Evolutionary conservation across 768 basidiomycete genomes (phyloP).

Genomic region (Suillus subluteus): DNA sequence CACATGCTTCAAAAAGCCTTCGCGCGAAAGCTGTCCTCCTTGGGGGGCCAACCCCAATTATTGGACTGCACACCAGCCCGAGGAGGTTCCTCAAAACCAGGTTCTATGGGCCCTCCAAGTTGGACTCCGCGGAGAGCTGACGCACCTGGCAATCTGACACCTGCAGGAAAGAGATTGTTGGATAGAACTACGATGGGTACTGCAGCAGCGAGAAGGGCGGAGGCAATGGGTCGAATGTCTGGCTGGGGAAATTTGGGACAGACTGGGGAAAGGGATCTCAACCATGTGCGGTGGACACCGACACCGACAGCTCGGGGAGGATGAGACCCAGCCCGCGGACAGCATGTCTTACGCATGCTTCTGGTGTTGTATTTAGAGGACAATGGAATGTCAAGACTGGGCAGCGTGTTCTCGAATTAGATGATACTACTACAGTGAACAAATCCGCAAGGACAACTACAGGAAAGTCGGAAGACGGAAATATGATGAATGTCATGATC

Average conservation of each 20-base stretch:
- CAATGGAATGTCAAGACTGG: not conserved
- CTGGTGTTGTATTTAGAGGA: not conserved
- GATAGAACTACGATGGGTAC: slow-evolving; percentile 72
- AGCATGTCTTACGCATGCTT: slow-evolving; percentile 1
- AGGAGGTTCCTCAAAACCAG: slow-evolving; percentile 39
- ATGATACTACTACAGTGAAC: slow-evolving; percentile 1
- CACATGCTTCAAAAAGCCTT: slow-evolving; percentile 79
- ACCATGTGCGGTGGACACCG: slow-evolving; percentile 77
- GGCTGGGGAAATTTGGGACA: slow-evolving; percentile 53
- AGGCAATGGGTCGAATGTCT: slow-evolving; percentile 62
- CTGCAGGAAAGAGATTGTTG: slow-evolving; percentile 80
- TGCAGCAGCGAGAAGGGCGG: slow-evolving; percentile 63
- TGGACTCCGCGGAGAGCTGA: slow-evolving; percentile 80
- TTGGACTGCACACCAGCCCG: slow-evolving; percentile 38
- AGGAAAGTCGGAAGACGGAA: slow-evolving; percentile 10
- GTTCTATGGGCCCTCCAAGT: slow-evolving; percentile 77
- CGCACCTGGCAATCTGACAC: slow-evolving; percentile 77
- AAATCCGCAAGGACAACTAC: slow-evolving; percentile 1
- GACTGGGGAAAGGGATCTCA: slow-evolving; percentile 63
- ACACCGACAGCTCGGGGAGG: slow-evolving; percentile 54
- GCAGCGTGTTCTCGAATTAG: not conserved
- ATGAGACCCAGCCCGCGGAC: slow-evolving; percentile 28
- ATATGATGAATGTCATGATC: slow-evolving; percentile 24
- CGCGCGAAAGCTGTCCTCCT: slow-evolving; percentile 74
- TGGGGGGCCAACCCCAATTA: slow-evolving; percentile 38